Evolutionary conservation across 2,329 filamentous ascomycete species (phyloP), one percentile per base, ranked within the genome.

Genomic region (Nothomitra cinnamomea): DNA sequence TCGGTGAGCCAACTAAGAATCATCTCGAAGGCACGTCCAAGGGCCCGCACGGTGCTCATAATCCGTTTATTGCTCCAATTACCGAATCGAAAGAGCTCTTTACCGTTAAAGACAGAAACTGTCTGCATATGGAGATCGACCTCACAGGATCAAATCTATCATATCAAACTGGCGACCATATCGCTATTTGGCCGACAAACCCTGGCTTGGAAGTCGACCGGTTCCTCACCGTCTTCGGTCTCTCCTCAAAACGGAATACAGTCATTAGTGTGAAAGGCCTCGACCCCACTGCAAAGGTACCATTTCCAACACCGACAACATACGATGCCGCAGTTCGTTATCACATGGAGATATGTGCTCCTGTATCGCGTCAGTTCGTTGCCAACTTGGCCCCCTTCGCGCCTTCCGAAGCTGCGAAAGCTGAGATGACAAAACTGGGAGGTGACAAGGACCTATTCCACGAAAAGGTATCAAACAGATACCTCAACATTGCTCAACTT

Each of bases 151-250:
- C 89, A 53, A 94, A 94, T 66, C 74, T 98, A 58, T 80, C 78
- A 45, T 98, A 98, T 73, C 87, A 94, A 62, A 98, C 92, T 52
- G 92, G 92, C 66, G 94, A 98, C 65, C 94, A 98, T 68, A 85
- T 98, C 64, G 92, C 92, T 42, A 72, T 98, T 62, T 98, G 94
- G 94, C 92, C 94, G 38, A 95, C 87, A 51, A 98, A 98, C 67
- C 76, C 92, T 55, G 92, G 92, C 55, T 81, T 79, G 58, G 90
- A 96, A 68, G 90, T 95, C 47, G 87, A 96, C 63, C 81, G 87
- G 53, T 88, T 98, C 70, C 72, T 98, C 59, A 76, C 81, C 61
- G 76, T 92, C 53, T 76, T 94, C 58, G 87, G 80, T 57, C 77
- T 95, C 41, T 70, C 73, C 51, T 75, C 80, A 24, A 94, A 95